A percentile compares a stretch with the other conserved stretches of the same genome.
These are phyloP conservation scores for Boletus sensibilis DNA, from an alignment of 768 basidiomycete genomes.

Conservation along the genomic window DNA sequence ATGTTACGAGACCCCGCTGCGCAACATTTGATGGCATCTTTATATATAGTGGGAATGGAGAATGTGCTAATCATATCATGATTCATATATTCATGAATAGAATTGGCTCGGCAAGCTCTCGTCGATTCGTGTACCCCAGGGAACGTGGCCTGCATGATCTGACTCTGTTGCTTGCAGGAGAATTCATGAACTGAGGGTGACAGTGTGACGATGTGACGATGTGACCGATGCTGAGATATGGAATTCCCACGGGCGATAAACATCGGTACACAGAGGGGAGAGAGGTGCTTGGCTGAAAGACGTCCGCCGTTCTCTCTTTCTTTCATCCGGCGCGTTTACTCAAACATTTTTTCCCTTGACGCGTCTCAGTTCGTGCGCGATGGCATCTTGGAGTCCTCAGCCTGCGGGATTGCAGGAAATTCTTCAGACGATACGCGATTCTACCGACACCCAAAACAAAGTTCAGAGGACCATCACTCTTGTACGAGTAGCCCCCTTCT, in stretches of 20 bases:
- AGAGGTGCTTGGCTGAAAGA: conserved; percentile 12
- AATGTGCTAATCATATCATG: not conserved
- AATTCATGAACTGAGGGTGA: too few species aligned
- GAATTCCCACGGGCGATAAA: conserved; percentile 36
- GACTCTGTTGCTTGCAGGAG: too few species aligned
- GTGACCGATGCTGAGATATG: conserved; percentile 35
- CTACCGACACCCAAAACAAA: conserved; percentile 74
- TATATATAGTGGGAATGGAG: not conserved
- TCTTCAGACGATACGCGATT: conserved; percentile 86
- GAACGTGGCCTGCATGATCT: too few species aligned
- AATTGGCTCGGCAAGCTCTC: too few species aligned
- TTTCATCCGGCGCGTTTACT: conserved; percentile 33
- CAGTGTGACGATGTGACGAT: conserved; percentile 21
- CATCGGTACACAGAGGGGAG: conserved; percentile 33
- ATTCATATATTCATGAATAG: not conserved
- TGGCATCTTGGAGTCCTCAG: conserved; percentile 80
- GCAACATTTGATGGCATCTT: not conserved
- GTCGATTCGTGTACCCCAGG: too few species aligned
- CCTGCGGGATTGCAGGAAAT: conserved; percentile 89
- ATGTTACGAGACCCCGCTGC: not conserved
- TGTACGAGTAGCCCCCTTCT: conserved; percentile 44
- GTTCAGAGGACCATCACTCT: conserved; percentile 79
- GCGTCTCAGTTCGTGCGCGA: conserved; percentile 40
- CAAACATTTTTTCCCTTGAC: conserved; percentile 18
- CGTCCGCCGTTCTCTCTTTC: conserved; percentile 19